phyloP scores from a whole-genome alignment of 495 filamentous ascomycete genomes.

The Tricharina praecox region DNA sequence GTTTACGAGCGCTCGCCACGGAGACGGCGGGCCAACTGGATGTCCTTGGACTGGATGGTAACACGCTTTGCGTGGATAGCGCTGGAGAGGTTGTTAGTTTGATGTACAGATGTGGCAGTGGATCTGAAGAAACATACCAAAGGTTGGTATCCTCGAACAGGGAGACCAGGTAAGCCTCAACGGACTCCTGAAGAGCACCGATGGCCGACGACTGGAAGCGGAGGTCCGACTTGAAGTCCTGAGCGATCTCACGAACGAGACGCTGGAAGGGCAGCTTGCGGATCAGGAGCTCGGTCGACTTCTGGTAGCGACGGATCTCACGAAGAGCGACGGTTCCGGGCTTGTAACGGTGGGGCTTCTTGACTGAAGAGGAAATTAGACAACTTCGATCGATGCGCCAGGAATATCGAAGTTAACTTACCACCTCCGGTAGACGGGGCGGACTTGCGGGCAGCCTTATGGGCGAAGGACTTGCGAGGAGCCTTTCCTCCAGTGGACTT shows the following conservation, averaged over 20 bases:
- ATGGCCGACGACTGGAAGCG: constrained; percentile 99
- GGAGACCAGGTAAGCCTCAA: constrained; percentile 99
- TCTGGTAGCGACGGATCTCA: constrained; percentile 99
- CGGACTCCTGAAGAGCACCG: constrained; percentile 98
- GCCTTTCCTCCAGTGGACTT: constrained; percentile 99
- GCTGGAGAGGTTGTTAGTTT: constrained; percentile 12
- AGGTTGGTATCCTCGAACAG: constrained; percentile 99
- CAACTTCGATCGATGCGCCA: constrained; percentile 31
- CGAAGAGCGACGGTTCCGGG: constrained; percentile 99
- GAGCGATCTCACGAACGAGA: constrained; percentile 98
- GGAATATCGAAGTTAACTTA: constrained; percentile 16
- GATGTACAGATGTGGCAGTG: background rate
- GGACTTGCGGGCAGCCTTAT: constrained; percentile 67
- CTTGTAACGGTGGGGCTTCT: constrained; percentile 99
- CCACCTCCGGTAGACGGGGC: constrained; percentile 56
- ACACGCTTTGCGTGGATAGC: constrained; percentile 99
- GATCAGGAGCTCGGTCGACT: constrained; percentile 99
- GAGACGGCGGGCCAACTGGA: constrained; percentile 91
- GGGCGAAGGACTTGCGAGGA: constrained; percentile 91
- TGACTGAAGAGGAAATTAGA: constrained; percentile 59
- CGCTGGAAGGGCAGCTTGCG: constrained; percentile 99
- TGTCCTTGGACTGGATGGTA: constrained; percentile 89
- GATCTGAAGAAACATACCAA: constrained; percentile 32
- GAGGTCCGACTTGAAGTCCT: constrained; percentile 99
- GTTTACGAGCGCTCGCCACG: constrained; percentile 79